Percentiles rank a stretch among this genome's conserved stretches.
Conservation (phyloP, 176 grass and related monocot species). For the Alloteropsis semialata region DNA sequence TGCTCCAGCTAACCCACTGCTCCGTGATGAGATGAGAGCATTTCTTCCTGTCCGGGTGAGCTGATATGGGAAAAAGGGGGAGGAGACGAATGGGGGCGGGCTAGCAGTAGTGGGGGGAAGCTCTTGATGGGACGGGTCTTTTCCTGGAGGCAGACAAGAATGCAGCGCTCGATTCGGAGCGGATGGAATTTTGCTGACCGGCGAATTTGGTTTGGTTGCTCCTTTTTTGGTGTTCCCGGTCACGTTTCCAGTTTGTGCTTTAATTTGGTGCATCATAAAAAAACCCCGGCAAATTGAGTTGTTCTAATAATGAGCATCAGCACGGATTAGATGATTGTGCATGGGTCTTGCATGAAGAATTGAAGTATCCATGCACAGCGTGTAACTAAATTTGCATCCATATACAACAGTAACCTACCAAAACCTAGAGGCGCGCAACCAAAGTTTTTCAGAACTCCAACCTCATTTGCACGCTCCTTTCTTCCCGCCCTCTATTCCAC, state of each 20-base stretch:
- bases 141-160: slow-evolving; percentile 31
- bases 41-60: slow-evolving; percentile 22
- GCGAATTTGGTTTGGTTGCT: background rate
- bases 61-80: slow-evolving; percentile 1
- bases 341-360: background rate
- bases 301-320: too few relatives aligned
- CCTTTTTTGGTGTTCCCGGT: background rate
- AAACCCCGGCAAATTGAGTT: background rate
- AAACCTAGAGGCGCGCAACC: background rate
- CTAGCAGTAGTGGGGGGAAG: slow-evolving; percentile 1
- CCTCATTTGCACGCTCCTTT: background rate
- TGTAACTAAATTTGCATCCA: background rate
- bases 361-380: background rate
- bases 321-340: background rate
- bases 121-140: slow-evolving; percentile 26
- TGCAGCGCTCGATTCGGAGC: slow-evolving; percentile 10
- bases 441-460: too few relatives aligned
- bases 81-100: slow-evolving; percentile 7
- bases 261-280: background rate
- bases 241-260: background rate
- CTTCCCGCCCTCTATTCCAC: background rate
- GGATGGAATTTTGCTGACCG: slow-evolving; percentile 21
- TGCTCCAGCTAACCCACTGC: background rate
- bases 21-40: background rate
- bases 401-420: background rate